Evolutionary conservation across 169 alveolate species (phyloP).

Genomic region (Plasmodium knowlesi): DNA sequence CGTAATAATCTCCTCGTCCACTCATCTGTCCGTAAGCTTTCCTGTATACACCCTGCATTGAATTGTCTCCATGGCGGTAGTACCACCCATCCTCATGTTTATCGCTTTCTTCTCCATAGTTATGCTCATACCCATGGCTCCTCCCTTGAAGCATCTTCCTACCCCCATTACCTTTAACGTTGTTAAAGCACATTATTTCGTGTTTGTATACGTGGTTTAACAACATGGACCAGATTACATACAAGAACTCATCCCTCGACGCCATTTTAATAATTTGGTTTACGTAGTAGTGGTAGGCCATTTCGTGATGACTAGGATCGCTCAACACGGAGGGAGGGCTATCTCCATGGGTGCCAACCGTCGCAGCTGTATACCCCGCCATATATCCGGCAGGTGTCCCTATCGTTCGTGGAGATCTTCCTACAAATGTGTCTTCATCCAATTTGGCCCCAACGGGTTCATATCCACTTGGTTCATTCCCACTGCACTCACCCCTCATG

Average conservation of each 20-base stretch:
- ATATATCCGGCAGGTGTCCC: background rate
- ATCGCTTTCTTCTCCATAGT: background rate
- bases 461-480: background rate
- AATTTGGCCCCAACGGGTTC: background rate
- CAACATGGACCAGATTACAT: constrained; percentile 52
- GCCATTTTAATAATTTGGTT: constrained; percentile 27
- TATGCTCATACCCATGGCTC: background rate
- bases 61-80: background rate
- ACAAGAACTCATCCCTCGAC: constrained; percentile 49
- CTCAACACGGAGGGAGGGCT: background rate
- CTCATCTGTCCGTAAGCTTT: background rate
- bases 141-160: background rate
- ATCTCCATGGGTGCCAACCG: background rate
- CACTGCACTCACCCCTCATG: background rate
- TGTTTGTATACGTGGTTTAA: constrained; percentile 37
- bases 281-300: constrained; percentile 27
- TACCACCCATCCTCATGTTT: background rate
- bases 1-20: background rate
- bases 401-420: background rate
- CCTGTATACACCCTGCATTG: background rate
- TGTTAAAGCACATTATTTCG: constrained; percentile 52
- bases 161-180: background rate
- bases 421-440: background rate
- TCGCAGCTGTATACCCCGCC: background rate
- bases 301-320: constrained; percentile 21